phyloP scores from a whole-genome alignment of 805 yeast genomes.

The Ogataea polymorpha region DNA sequence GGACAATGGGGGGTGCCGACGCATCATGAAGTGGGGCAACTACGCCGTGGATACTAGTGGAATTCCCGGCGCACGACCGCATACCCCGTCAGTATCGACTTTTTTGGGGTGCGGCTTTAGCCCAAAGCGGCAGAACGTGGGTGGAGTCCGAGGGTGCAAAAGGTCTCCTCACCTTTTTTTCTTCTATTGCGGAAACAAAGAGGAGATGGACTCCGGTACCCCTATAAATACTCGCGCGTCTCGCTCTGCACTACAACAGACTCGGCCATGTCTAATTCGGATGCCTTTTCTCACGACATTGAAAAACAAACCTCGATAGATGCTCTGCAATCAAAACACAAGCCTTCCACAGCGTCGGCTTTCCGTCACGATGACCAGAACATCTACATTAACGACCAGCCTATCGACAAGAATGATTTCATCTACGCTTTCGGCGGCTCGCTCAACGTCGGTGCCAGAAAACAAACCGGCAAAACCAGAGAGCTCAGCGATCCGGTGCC shows the following conservation, averaged over 20 bases:
- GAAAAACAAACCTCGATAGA: constrained; percentile 26
- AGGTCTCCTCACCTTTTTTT: constrained; percentile 1
- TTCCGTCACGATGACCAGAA: constrained; percentile 41
- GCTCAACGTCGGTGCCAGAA: constrained; percentile 41
- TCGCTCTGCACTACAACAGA: neutral
- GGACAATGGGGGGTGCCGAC: constrained; percentile 3
- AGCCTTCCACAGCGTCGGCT: constrained; percentile 19
- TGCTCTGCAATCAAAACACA: neutral
- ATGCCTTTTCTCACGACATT: constrained; percentile 26
- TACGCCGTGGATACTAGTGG: neutral
- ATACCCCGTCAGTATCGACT: constrained; percentile 2
- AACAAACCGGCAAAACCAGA: constrained; percentile 23
- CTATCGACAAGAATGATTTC: constrained; percentile 53
- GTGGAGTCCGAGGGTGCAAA: constrained; percentile 11
- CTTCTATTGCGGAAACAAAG: neutral
- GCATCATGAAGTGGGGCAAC: constrained; percentile 2
- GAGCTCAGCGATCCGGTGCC: constrained; percentile 49
- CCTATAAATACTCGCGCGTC: constrained; percentile 4
- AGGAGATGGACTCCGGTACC: constrained; percentile 4
- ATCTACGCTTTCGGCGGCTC: constrained; percentile 63
- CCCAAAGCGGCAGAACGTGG: constrained; percentile 2
- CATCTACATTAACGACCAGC: constrained; percentile 40
- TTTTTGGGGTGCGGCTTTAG: constrained; percentile 5
- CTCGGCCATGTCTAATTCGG: constrained; percentile 19
- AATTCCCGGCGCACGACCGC: constrained; percentile 5